Conservation (phyloP, 1,284 basidiomycete genomes). For the Trametes polyzona region DNA sequence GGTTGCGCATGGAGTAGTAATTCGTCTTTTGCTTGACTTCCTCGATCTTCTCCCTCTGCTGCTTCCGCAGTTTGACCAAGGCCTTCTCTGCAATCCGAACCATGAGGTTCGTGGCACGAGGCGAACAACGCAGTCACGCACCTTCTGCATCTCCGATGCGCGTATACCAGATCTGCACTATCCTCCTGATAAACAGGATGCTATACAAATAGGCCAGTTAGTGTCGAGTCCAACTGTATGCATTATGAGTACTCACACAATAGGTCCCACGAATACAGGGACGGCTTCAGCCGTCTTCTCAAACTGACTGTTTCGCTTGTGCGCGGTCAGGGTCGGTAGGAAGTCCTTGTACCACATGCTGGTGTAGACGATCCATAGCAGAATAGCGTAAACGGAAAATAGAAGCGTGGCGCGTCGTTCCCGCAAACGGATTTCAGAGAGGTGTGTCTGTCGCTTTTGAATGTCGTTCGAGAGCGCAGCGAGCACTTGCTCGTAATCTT, state of each 20-base stretch:
- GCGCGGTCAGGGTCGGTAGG: conserved; percentile 50
- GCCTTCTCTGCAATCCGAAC: conserved; percentile 71
- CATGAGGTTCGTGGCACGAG: too few species aligned
- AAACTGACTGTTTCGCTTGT: conserved; percentile 41
- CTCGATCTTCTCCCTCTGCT: conserved; percentile 88
- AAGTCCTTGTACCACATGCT: conserved; percentile 80
- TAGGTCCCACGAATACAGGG: conserved; percentile 74
- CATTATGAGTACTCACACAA: conserved; percentile 64
- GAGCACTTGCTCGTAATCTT: conserved; percentile 76
- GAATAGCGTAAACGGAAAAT: conserved; percentile 83
- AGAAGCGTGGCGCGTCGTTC: conserved; percentile 83
- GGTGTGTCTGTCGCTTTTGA: conserved; percentile 73
- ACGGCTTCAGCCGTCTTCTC: conserved; percentile 53
- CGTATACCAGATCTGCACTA: conserved; percentile 88
- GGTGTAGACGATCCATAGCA: conserved; percentile 81
- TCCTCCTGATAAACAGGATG: conserved; percentile 80
- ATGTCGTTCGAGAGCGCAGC: conserved; percentile 68
- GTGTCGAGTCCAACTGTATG: background rate
- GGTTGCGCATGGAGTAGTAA: conserved; percentile 88
- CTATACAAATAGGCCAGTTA: conserved; percentile 44
- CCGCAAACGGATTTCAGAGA: conserved; percentile 87
- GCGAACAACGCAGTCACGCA: conserved; percentile 38
- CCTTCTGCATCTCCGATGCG: conserved; percentile 87
- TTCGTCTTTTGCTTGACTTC: conserved; percentile 98
- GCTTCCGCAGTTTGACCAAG: conserved; percentile 74